phyloP scores from a whole-genome alignment of 805 yeast species.

The Yamadazyma ubonensis region DNA sequence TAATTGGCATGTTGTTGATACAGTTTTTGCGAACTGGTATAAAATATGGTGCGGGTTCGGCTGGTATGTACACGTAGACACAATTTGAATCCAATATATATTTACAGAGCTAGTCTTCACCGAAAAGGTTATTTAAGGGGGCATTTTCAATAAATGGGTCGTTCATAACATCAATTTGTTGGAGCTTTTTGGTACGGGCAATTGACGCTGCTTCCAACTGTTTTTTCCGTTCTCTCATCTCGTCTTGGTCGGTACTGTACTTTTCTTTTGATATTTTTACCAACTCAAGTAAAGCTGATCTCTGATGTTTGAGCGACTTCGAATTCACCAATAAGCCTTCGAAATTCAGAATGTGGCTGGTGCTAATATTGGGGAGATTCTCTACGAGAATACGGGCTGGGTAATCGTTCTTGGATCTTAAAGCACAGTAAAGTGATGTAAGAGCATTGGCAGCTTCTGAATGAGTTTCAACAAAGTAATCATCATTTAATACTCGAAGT shows the following conservation, averaged over 20 bases:
- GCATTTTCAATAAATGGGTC: slow-evolving; percentile 72
- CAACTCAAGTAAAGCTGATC: slow-evolving; percentile 75
- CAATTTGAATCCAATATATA: no score
- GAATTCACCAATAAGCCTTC: slow-evolving; percentile 63
- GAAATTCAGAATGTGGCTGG: slow-evolving; percentile 59
- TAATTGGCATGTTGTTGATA: slow-evolving; percentile 36
- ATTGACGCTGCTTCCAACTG: slow-evolving; percentile 50
- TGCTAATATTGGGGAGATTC: slow-evolving; percentile 52
- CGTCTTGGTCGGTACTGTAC: slow-evolving; percentile 32
- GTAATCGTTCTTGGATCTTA: slow-evolving; percentile 65
- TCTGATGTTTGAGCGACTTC: slow-evolving; percentile 73
- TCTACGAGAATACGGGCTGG: slow-evolving; percentile 61
- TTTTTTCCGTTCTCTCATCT: slow-evolving; percentile 49
- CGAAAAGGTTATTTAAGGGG: slow-evolving; percentile 61
- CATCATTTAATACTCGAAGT: slow-evolving; percentile 64
- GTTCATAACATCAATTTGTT: slow-evolving; percentile 54
- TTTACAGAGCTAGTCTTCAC: slow-evolving; percentile 45
- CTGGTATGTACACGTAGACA: slow-evolving; percentile 3
- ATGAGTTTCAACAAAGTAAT: slow-evolving; percentile 81
- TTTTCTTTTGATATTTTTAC: slow-evolving; percentile 59
- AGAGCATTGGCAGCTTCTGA: slow-evolving; percentile 89
- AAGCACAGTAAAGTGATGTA: slow-evolving; percentile 72
- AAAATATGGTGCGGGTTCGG: no score
- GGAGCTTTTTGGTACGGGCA: slow-evolving; percentile 49
- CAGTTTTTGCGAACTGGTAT: no score